Evolutionary conservation across 1,284 basidiomycete species (phyloP).

Genomic region (Wallemia hederae): DNA sequence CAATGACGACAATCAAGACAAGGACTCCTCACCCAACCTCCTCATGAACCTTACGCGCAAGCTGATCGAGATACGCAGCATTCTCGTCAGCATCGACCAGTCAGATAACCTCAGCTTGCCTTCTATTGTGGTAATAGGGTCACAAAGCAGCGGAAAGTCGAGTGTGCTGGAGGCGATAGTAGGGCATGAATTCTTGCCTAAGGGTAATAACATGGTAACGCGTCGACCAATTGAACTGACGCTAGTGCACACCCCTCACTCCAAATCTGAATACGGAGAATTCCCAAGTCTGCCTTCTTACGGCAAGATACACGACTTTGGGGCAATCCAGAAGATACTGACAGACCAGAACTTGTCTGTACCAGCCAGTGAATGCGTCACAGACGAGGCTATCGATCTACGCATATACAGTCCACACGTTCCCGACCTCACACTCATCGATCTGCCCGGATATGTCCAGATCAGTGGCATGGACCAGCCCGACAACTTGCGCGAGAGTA

Average conservation of each 20-base stretch:
- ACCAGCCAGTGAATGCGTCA: slow-evolving; percentile 60
- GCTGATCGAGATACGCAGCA: slow-evolving; percentile 80
- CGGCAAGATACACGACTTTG: slow-evolving; percentile 65
- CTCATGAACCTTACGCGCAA: slow-evolving; percentile 81
- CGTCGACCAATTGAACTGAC: slow-evolving; percentile 92
- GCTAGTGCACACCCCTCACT: slow-evolving; percentile 55
- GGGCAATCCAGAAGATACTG: slow-evolving; percentile 64
- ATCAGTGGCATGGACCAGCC: slow-evolving; percentile 86
- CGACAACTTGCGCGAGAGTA: slow-evolving; percentile 76
- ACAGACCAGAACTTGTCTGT: slow-evolving; percentile 88
- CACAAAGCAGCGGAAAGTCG: slow-evolving; percentile 92
- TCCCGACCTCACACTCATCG: slow-evolving; percentile 86
- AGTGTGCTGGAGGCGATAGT: slow-evolving; percentile 93
- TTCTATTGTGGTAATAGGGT: slow-evolving; percentile 91
- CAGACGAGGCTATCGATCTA: slow-evolving; percentile 81
- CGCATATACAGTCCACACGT: slow-evolving; percentile 86
- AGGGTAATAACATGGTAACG: slow-evolving; percentile 98
- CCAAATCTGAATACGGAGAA: slow-evolving; percentile 53
- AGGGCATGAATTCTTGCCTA: slow-evolving; percentile 90
- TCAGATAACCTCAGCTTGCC: slow-evolving; percentile 76
- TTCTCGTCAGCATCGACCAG: slow-evolving; percentile 82
- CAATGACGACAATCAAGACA: slow-evolving; percentile 11
- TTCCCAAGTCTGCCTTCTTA: slow-evolving; percentile 58
- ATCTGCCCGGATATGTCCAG: slow-evolving; percentile 91
- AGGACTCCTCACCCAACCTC: slow-evolving; percentile 23